These are phyloP conservation scores for Kodamaea fukazawae DNA, from an alignment of 805 yeast genomes.

Conservation along the genomic window DNA sequence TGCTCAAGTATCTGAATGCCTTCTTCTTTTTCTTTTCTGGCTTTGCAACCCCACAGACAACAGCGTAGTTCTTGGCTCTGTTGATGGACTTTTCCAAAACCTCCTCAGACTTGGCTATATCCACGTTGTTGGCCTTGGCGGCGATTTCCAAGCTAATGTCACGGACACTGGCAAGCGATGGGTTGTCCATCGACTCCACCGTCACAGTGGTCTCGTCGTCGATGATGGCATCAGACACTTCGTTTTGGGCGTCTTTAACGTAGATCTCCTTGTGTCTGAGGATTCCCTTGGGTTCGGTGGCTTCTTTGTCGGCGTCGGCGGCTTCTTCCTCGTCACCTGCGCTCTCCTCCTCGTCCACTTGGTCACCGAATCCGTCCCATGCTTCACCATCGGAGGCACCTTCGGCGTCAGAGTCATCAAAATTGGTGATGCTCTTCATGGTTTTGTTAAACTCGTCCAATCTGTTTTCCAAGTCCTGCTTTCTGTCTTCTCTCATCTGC, in stretches of 20 bases:
- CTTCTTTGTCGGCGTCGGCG: not conserved
- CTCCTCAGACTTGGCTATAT: conserved; percentile 62
- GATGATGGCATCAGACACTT: conserved; percentile 35
- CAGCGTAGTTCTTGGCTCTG: conserved; percentile 82
- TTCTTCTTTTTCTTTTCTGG: conserved; percentile 49
- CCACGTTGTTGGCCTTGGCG: conserved; percentile 69
- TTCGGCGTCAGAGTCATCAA: conserved; percentile 19
- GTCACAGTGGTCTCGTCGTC: conserved; percentile 48
- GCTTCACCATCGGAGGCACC: conserved; percentile 41
- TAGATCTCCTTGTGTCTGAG: conserved; percentile 29
- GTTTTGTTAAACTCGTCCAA: conserved; percentile 55
- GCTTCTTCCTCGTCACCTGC: conserved; percentile 11
- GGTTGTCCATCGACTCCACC: conserved; percentile 57
- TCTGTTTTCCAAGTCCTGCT: conserved; percentile 61
- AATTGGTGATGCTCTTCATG: conserved; percentile 22
- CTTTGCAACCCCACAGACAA: conserved; percentile 52
- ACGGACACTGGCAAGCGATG: conserved; percentile 31
- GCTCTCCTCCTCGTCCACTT: conserved; percentile 7
- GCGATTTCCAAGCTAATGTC: conserved; percentile 35
- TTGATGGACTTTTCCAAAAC: conserved; percentile 71
- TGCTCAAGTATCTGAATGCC: conserved; percentile 86
- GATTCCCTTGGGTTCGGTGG: conserved; percentile 9
- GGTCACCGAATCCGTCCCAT: conserved; percentile 7
- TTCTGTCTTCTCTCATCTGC: conserved; percentile 65
- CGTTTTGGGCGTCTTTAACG: conserved; percentile 22